Evolutionary conservation across 2,329 filamentous ascomycete species (phyloP).

Genomic region (Aspergillus oerlinghausenensis): DNA sequence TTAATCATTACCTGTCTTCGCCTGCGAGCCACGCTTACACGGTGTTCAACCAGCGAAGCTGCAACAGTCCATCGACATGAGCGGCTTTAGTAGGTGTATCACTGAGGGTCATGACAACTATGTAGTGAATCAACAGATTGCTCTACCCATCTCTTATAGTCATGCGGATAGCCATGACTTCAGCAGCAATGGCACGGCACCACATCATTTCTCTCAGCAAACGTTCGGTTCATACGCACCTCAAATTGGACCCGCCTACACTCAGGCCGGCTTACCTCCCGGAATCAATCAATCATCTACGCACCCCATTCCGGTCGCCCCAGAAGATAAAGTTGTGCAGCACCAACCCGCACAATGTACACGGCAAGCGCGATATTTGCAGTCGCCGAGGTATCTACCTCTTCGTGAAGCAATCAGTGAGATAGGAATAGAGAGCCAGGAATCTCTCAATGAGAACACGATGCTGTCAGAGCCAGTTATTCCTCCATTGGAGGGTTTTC

Average conservation of each 20-base stretch:
- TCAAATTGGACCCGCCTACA: conserved; percentile 34
- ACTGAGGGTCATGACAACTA: conserved; percentile 34
- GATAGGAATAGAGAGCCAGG: conserved; percentile 41
- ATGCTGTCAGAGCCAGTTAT: conserved; percentile 43
- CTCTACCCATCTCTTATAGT: conserved; percentile 28
- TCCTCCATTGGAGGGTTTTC: conserved; percentile 42
- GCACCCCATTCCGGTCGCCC: conserved; percentile 29
- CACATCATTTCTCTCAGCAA: conserved; percentile 31
- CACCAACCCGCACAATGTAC: conserved; percentile 30
- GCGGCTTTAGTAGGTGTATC: conserved; percentile 36
- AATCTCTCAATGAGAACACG: conserved; percentile 39
- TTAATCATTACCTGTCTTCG: neutral
- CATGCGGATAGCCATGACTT: conserved; percentile 30
- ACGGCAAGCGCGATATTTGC: conserved; percentile 28
- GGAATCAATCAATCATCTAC: conserved; percentile 27
- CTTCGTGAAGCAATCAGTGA: conserved; percentile 33
- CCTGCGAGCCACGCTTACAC: neutral
- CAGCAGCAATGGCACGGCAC: conserved; percentile 22
- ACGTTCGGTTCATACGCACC: conserved; percentile 35
- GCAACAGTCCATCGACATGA: conserved; percentile 25
- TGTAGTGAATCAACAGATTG: conserved; percentile 30
- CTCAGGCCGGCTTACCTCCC: conserved; percentile 27
- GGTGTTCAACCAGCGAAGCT: neutral
- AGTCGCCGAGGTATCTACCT: conserved; percentile 30
- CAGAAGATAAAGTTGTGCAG: conserved; percentile 31